phyloP scores from a whole-genome alignment of 352 stramenopile genomes.

The Globisporangium barbulae region DNA sequence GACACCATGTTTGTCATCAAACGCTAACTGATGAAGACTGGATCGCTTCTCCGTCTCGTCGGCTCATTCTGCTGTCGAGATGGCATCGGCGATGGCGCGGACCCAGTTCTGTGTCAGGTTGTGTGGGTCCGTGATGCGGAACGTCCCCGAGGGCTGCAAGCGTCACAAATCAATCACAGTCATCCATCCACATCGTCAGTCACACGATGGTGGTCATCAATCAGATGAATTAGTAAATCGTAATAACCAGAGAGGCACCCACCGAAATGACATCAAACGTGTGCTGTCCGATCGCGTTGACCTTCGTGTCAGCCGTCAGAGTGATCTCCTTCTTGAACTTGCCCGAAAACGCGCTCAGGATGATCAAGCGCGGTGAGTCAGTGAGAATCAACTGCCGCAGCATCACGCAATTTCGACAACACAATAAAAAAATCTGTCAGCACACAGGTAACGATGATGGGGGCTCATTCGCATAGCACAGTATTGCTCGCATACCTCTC shows the following conservation, averaged over 20 bases:
- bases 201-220: background rate
- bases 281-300: constrained; percentile 66
- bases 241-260: constrained; percentile 15
- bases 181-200: constrained; percentile 1
- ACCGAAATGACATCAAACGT: constrained; percentile 80
- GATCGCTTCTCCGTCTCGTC: constrained; percentile 14
- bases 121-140: constrained; percentile 31
- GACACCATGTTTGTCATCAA: background rate
- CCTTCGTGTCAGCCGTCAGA: constrained; percentile 56
- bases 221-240: background rate
- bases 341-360: constrained; percentile 65
- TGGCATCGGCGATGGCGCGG: constrained; percentile 39
- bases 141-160: constrained; percentile 22
- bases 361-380: constrained; percentile 59
- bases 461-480: background rate
- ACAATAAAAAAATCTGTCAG: background rate
- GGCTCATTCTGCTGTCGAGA: constrained; percentile 17
- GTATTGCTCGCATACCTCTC: constrained; percentile 35
- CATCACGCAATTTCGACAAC: background rate
- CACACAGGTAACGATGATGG: background rate
- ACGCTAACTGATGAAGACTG: background rate
- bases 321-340: constrained; percentile 74
- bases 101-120: constrained; percentile 67
- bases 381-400: constrained; percentile 57
- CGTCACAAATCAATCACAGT: background rate